Evolutionary conservation across 495 filamentous ascomycete genomes (phyloP), one percentile per base, ranked within the genome.

Genomic region (Hyaloscypha bicolor): DNA sequence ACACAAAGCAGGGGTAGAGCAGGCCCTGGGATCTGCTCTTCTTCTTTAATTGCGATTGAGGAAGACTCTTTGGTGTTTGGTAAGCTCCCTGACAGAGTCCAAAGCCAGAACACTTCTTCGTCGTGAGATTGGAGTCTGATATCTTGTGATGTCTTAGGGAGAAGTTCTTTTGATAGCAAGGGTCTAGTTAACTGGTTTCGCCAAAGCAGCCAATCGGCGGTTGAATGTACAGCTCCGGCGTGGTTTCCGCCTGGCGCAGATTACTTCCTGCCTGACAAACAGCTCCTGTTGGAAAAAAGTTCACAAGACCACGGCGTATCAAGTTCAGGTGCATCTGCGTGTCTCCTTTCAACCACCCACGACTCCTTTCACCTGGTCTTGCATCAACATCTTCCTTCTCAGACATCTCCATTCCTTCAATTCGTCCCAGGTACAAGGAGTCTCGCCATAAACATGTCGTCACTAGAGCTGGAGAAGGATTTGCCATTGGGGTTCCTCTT

Each of bases 401-500:
- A 37, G 53, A 22, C 51, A 31, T 11, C 14, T 59, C 52, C 9
- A n/a, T 31, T 33, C 19, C 62, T 21, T 30, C 48, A 32, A 56
- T 32, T 29, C 63, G 45, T 57, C 19, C 19, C 9, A 8, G 9
- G 1, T 48, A 19, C 42, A 48, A 14, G 16, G 16, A 48, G 11
- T 19, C 16, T 19, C 35, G 35, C 42, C 29, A 57, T 19, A 56
- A 69, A 59, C 35, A 70, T 69, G 69, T 71, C 69, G 30, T 68
- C 68, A 69, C 65, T 69, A 19, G 57, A 62, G 48, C 56, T 76
- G 52, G 76, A 73, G 71, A 80, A 77, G 66, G 76, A 85, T 70
- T 85, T 82, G 75, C 81, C 89, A 21, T 76, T 92, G 61, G 86
- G 84, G 60, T 88, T 92, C 75, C 72, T 96, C 55, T 85, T 82